These are phyloP conservation scores for Astragalus membranaceus DNA, from an alignment of 306 rosid genomes.

Conservation along the genomic window DNA sequence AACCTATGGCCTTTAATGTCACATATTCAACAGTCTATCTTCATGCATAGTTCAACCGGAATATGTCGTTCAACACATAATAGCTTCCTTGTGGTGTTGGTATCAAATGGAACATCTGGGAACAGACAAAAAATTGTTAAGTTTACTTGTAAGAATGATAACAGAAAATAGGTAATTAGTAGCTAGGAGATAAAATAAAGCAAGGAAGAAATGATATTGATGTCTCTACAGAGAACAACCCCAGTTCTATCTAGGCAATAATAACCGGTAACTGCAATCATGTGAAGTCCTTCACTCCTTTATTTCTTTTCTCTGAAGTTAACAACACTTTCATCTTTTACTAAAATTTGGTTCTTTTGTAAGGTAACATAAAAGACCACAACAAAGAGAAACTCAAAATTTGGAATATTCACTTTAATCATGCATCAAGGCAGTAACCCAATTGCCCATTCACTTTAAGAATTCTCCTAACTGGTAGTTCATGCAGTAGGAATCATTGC, in stretches of 20 bases:
- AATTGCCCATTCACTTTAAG: background rate
- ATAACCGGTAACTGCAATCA: background rate
- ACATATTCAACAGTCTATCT: background rate
- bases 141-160: background rate
- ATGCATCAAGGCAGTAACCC: background rate
- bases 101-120: conserved; percentile 97
- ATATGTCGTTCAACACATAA: conserved; percentile 82
- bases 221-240: background rate
- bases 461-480: background rate
- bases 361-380: background rate
- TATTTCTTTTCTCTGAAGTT: background rate
- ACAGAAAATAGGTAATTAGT: background rate
- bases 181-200: background rate
- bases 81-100: conserved; percentile 89
- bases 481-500: background rate
- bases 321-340: background rate
- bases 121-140: conserved; percentile 10
- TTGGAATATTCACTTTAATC: background rate
- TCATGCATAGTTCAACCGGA: conserved; percentile 95
- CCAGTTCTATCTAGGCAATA: background rate
- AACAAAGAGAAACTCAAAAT: background rate
- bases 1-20: conserved; percentile 8
- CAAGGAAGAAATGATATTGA: background rate
- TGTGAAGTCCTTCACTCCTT: background rate
- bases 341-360: background rate